These are phyloP conservation scores for Rossbeevera mucosa DNA, from an alignment of 768 basidiomycete species.

Conservation along the genomic window DNA sequence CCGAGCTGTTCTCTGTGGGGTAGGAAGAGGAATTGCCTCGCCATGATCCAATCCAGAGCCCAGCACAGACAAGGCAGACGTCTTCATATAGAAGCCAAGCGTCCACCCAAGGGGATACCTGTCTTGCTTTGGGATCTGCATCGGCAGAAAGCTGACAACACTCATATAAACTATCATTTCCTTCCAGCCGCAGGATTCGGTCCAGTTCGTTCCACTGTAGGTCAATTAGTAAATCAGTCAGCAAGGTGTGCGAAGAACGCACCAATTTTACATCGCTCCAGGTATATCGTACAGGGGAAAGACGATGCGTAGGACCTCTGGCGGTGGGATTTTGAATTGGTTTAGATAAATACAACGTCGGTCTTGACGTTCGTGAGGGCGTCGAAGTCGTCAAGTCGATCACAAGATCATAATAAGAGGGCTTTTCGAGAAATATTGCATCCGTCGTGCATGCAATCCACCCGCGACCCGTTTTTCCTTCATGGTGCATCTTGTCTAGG, in stretches of 20 bases:
- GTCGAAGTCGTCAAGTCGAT: conserved; percentile 73
- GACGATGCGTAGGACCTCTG: conserved; percentile 45
- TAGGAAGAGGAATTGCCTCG: conserved; percentile 46
- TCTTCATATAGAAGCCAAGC: conserved; percentile 83
- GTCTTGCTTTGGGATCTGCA: conserved; percentile 33
- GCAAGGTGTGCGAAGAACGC: conserved; percentile 16
- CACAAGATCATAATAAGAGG: conserved; percentile 72
- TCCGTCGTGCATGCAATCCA: conserved; percentile 91
- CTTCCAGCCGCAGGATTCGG: conserved; percentile 57
- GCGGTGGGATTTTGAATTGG: conserved; percentile 35
- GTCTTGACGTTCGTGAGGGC: conserved; percentile 55
- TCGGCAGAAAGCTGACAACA: conserved; percentile 36
- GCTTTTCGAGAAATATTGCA: conserved; percentile 78
- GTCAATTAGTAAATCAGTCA: not conserved
- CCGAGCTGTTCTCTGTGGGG: conserved; percentile 43
- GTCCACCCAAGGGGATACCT: conserved; percentile 59
- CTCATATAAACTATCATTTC: conserved; percentile 21
- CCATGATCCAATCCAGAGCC: conserved; percentile 74
- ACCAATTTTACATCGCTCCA: conserved; percentile 83
- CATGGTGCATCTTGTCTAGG: conserved; percentile 54
- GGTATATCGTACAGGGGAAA: conserved; percentile 65
- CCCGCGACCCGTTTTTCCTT: conserved; percentile 57
- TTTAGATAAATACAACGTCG: conserved; percentile 61
- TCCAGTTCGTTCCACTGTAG: conserved; percentile 75
- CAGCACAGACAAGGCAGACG: conserved; percentile 75